These are phyloP conservation scores for Calycina marina DNA, from an alignment of 2,329 filamentous ascomycete species.

Conservation along the genomic window DNA sequence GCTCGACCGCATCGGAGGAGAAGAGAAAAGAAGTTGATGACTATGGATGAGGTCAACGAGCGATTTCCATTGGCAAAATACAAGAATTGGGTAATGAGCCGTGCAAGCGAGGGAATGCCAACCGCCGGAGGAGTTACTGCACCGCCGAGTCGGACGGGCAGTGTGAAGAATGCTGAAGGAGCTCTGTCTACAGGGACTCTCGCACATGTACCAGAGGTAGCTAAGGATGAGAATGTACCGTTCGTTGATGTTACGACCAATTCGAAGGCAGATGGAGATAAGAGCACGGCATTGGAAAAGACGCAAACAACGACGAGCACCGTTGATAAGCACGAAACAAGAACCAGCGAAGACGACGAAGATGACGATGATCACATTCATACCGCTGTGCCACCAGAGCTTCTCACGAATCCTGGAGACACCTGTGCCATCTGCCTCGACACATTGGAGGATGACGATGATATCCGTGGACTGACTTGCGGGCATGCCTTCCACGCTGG, in stretches of 20 bases:
- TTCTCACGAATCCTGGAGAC: conserved; percentile 71
- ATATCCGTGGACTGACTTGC: conserved; percentile 84
- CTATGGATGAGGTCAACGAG: conserved; percentile 96
- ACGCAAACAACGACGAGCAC: conserved; percentile 19
- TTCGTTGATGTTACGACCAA: conserved; percentile 9
- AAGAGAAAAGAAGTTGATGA: conserved; percentile 97
- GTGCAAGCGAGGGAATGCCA: conserved; percentile 71
- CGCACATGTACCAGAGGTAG: conserved; percentile 5
- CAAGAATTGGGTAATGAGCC: conserved; percentile 79
- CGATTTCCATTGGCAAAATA: conserved; percentile 94
- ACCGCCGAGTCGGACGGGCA: conserved; percentile 57
- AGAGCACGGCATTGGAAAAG: conserved; percentile 14
- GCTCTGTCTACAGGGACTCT: conserved; percentile 23
- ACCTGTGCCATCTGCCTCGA: conserved; percentile 96
- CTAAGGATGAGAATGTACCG: conserved; percentile 6
- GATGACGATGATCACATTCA: conserved; percentile 71
- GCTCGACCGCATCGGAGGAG: conserved; percentile 65
- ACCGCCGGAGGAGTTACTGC: conserved; percentile 71
- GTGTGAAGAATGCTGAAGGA: conserved; percentile 51
- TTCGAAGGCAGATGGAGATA: conserved; percentile 16
- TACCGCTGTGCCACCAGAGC: conserved; percentile 66
- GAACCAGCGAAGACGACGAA: conserved; percentile 39
- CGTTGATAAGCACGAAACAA: conserved; percentile 23
- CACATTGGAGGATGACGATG: conserved; percentile 83
- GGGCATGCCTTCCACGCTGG: conserved; percentile 97